Evolutionary conservation across 2,329 filamentous ascomycete genomes (phyloP).

Genomic region (Penicillium frequentans): DNA sequence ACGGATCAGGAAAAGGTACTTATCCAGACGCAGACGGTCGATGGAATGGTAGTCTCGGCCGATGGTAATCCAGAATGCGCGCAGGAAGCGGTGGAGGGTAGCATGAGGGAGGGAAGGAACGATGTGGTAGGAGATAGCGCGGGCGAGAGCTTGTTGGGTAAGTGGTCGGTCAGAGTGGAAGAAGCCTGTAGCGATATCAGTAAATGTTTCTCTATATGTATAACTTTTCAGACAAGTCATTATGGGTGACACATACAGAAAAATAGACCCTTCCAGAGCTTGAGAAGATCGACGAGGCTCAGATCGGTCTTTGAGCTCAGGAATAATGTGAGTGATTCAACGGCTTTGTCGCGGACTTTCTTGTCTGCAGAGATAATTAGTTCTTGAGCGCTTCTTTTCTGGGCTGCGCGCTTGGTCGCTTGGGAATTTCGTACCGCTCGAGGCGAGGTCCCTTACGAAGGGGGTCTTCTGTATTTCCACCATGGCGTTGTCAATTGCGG

Average conservation of each 20-base stretch:
- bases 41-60: slow-evolving; percentile 68
- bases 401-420: not conserved
- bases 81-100: slow-evolving; percentile 51
- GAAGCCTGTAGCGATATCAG: slow-evolving; percentile 54
- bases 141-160: slow-evolving; percentile 81
- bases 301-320: slow-evolving; percentile 66
- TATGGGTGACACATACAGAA: slow-evolving; percentile 58
- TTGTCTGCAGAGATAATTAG: slow-evolving; percentile 60
- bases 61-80: slow-evolving; percentile 71
- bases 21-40: slow-evolving; percentile 80
- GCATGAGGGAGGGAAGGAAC: slow-evolving; percentile 58
- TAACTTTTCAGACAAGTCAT: not conserved
- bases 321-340: slow-evolving; percentile 75
- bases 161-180: slow-evolving; percentile 91
- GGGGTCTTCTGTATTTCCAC: slow-evolving; percentile 55
- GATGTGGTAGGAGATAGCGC: slow-evolving; percentile 70
- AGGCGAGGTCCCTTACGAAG: slow-evolving; percentile 80
- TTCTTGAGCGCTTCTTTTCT: not conserved
- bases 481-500: slow-evolving; percentile 23
- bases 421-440: slow-evolving; percentile 61
- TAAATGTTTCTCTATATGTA: not conserved
- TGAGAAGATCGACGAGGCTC: slow-evolving; percentile 69
- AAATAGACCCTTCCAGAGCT: slow-evolving; percentile 94
- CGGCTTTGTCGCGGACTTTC: slow-evolving; percentile 72
- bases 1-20: slow-evolving; percentile 83